Conservation (phyloP, 306 rosid species). For the Prosopis cineraria region DNA sequence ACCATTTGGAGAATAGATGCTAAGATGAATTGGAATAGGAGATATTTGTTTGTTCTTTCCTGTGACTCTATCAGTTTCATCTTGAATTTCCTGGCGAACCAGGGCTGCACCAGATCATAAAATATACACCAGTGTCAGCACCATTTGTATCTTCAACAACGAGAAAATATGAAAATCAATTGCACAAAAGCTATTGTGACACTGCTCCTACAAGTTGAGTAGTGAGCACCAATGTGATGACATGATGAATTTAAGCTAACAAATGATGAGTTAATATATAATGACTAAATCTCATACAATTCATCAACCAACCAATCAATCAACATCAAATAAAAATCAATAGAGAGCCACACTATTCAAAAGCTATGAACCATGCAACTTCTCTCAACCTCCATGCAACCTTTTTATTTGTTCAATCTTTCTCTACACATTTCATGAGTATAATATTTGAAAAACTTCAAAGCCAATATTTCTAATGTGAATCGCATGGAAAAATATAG, state of each 20-base stretch:
- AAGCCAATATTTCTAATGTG: not conserved
- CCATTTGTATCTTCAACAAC: slow-evolving; percentile 8
- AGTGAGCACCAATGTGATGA: slow-evolving; percentile 3
- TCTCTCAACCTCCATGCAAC: not conserved
- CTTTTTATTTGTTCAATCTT: not conserved
- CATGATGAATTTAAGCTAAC: slow-evolving; percentile 21
- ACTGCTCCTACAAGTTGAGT: slow-evolving; percentile 5
- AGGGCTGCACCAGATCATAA: slow-evolving; percentile 48
- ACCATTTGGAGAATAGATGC: slow-evolving; percentile 97
- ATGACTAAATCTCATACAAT: too few relatives aligned
- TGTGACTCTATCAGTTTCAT: slow-evolving; percentile 90
- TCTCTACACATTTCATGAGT: not conserved
- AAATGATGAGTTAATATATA: not conserved
- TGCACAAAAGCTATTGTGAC: slow-evolving; percentile 2
- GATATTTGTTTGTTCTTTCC: slow-evolving; percentile 91
- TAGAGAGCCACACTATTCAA: not conserved
- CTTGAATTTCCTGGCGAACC: slow-evolving; percentile 92
- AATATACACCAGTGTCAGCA: slow-evolving; percentile 7
- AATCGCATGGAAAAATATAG: not conserved
- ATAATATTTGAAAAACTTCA: not conserved
- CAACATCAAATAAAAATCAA: not conserved
- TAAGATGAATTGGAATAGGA: slow-evolving; percentile 93
- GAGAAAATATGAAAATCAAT: not conserved
- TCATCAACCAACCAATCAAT: not conserved
- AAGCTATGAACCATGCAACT: not conserved